These are phyloP conservation scores for Cucurbita argyrosperma DNA, from an alignment of 306 rosid genomes.

Conservation along the genomic window DNA sequence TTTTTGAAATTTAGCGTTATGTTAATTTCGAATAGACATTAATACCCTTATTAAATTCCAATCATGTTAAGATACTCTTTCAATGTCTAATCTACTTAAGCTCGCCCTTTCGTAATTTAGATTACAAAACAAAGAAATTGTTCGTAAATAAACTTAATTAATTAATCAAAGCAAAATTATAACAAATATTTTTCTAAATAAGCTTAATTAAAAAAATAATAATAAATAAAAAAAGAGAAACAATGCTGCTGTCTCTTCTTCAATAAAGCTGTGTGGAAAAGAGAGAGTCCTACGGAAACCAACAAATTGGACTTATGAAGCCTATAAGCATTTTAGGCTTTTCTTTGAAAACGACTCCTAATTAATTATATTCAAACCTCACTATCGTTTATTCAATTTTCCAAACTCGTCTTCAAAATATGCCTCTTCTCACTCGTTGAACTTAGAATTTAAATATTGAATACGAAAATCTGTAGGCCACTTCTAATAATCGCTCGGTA, in stretches of 20 bases:
- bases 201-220: no score
- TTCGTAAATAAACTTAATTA: no score
- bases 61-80: neutral
- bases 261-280: conserved; percentile 11
- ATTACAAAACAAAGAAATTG: no score
- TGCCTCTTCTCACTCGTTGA: no score
- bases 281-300: neutral
- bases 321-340: neutral
- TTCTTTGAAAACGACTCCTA: conserved; percentile 1
- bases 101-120: neutral
- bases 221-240: neutral
- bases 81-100: neutral
- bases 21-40: neutral
- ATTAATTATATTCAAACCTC: neutral
- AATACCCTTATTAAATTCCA: neutral
- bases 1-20: neutral
- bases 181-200: neutral
- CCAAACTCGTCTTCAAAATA: neutral
- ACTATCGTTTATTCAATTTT: neutral
- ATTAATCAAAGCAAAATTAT: no score
- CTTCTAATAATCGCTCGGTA: no score
- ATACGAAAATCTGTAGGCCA: no score
- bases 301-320: conserved; percentile 4
- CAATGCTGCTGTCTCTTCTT: neutral
- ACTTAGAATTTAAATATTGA: no score